Conservation (phyloP, 768 basidiomycete species). For the Kwoniella sp. region DNA sequence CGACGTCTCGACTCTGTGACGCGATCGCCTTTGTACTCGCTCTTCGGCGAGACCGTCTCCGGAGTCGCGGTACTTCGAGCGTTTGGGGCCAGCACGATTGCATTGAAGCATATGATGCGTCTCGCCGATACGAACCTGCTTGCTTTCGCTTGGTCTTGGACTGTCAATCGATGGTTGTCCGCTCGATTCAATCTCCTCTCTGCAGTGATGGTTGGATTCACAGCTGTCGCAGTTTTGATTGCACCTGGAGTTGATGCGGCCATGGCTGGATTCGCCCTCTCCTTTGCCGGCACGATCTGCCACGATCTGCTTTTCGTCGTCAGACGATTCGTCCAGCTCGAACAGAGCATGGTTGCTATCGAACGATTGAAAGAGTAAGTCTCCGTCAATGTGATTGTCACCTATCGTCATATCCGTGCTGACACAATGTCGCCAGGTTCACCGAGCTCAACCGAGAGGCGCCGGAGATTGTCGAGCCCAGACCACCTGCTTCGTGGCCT, state of each 20-base stretch:
- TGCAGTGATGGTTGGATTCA: slow-evolving; percentile 70
- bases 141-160: slow-evolving; percentile 72
- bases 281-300: slow-evolving; percentile 78
- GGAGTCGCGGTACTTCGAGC: slow-evolving; percentile 68
- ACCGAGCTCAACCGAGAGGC: slow-evolving; percentile 76
- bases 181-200: slow-evolving; percentile 84
- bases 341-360: slow-evolving; percentile 83
- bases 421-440: slow-evolving; percentile 29
- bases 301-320: slow-evolving; percentile 66
- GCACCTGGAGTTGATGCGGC: slow-evolving; percentile 76
- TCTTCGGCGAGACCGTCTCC: slow-evolving; percentile 63
- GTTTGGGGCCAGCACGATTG: slow-evolving; percentile 69
- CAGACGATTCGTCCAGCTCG: slow-evolving; percentile 66
- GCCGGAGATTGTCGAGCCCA: slow-evolving; percentile 80
- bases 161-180: slow-evolving; percentile 79
- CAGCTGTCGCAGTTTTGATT: slow-evolving; percentile 68
- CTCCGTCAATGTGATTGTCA: background rate
- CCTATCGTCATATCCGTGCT: too few species aligned
- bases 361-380: slow-evolving; percentile 86
- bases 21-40: slow-evolving; percentile 62
- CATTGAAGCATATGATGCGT: slow-evolving; percentile 44
- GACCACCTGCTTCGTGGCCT: slow-evolving; percentile 82
- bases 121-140: slow-evolving; percentile 47
- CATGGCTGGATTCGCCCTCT: slow-evolving; percentile 80
- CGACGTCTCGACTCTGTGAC: slow-evolving; percentile 59